phyloP scores from a whole-genome alignment of 345 rosid genomes.

The Lepidium sativum region DNA sequence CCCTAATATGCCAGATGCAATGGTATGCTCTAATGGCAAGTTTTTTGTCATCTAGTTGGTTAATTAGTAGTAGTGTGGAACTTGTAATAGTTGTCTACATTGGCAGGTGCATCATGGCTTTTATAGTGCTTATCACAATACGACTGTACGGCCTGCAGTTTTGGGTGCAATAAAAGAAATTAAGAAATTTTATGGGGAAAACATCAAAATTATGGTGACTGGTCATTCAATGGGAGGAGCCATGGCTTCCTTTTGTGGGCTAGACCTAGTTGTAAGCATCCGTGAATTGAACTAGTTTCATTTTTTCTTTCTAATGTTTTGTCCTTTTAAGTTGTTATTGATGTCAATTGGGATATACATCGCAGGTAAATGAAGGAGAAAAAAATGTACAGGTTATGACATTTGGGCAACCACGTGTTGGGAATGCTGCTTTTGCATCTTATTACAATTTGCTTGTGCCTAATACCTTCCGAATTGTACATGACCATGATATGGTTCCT shows the following conservation, averaged over 20 bases:
- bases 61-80: background rate
- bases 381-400: slow-evolving; percentile 67
- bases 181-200: slow-evolving; percentile 47
- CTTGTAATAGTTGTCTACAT: background rate
- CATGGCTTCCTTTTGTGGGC: slow-evolving; percentile 87
- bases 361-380: slow-evolving; percentile 63
- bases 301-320: background rate
- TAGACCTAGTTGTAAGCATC: slow-evolving; percentile 62
- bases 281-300: background rate
- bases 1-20: slow-evolving; percentile 94
- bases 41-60: background rate
- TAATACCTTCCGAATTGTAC: slow-evolving; percentile 59
- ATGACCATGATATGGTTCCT: slow-evolving; percentile 84
- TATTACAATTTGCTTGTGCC: slow-evolving; percentile 65
- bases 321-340: slow-evolving; percentile 2
- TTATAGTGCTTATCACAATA: slow-evolving; percentile 83
- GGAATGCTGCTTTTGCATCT: slow-evolving; percentile 80
- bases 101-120: slow-evolving; percentile 91
- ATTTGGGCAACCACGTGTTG: slow-evolving; percentile 96
- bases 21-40: slow-evolving; percentile 41
- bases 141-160: slow-evolving; percentile 77
- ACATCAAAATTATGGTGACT: slow-evolving; percentile 59
- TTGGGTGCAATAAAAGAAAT: slow-evolving; percentile 52
- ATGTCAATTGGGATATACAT: slow-evolving; percentile 11
- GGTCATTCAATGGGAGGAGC: slow-evolving; percentile 99